Evolutionary conservation across 257 asterid species (phyloP).

Genomic region (Nicotiana benthamiana): DNA sequence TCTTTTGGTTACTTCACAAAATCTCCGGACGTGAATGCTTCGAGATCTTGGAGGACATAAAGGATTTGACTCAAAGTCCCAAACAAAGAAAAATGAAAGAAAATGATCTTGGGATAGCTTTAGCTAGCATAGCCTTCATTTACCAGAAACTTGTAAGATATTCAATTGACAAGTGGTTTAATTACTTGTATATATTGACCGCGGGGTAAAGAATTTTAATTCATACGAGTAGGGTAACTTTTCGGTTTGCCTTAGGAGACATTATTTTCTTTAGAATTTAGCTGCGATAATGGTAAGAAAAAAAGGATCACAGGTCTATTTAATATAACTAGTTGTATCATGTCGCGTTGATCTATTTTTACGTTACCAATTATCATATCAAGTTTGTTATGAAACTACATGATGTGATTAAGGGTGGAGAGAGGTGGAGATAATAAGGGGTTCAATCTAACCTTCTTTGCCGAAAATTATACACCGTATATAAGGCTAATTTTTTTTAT

Average conservation of each 20-base stretch:
- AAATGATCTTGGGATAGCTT: neutral
- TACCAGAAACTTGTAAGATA: neutral
- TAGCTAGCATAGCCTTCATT: neutral
- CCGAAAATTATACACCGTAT: no score
- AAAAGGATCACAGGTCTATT: neutral
- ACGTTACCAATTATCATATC: neutral
- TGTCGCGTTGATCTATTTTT: neutral
- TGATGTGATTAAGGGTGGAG: no score
- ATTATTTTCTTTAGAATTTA: no score
- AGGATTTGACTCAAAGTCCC: neutral
- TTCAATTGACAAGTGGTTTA: neutral
- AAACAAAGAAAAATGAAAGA: neutral
- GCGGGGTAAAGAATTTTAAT: neutral
- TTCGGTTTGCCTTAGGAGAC: no score
- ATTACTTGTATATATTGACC: neutral
- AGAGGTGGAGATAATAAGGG: no score
- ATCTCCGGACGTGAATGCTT: neutral
- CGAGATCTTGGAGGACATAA: slow-evolving; percentile 6
- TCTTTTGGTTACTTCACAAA: neutral
- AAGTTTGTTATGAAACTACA: no score
- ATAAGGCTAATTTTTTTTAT: no score
- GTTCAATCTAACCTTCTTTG: no score
- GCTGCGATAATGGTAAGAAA: no score
- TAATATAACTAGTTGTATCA: no score
- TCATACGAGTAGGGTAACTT: no score